These are phyloP conservation scores for Euphorbia celastroides DNA, from an alignment of 441 rosid species.

Conservation along the genomic window DNA sequence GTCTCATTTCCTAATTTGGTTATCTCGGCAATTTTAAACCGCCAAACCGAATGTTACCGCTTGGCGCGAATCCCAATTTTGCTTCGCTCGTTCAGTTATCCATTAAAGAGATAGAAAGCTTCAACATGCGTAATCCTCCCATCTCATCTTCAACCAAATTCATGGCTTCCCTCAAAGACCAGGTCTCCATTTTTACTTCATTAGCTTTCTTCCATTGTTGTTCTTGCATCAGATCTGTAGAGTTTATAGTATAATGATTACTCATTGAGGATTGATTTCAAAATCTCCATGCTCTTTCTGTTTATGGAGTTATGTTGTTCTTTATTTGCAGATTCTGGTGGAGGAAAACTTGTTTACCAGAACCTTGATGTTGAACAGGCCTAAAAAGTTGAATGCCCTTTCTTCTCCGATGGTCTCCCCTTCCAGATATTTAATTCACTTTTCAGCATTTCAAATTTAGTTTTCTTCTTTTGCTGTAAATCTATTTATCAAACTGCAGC, in stretches of 20 bases:
- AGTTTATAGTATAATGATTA: neutral
- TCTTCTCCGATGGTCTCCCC: slow-evolving; percentile 46
- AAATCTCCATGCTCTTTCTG: neutral
- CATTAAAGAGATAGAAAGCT: neutral
- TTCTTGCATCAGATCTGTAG: neutral
- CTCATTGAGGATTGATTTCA: neutral
- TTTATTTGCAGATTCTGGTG: slow-evolving; percentile 43
- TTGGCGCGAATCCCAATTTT: neutral
- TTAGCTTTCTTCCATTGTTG: neutral
- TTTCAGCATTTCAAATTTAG: too few relatives aligned
- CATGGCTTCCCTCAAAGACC: slow-evolving; percentile 17
- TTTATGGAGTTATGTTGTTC: neutral
- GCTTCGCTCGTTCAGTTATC: neutral
- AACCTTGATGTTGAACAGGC: slow-evolving; percentile 55
- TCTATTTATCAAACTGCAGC: slow-evolving; percentile 22
- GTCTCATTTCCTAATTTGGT: too few relatives aligned
- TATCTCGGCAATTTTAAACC: too few relatives aligned
- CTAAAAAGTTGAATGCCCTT: slow-evolving; percentile 68
- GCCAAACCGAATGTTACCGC: too few relatives aligned
- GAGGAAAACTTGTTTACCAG: slow-evolving; percentile 49
- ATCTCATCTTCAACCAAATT: neutral
- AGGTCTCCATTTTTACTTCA: neutral
- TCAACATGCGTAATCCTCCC: too few relatives aligned
- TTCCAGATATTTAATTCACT: neutral
- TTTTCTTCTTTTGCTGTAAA: neutral